Conservation (phyloP, 2,329 filamentous ascomycete genomes). For the Diaporthe sp. region DNA sequence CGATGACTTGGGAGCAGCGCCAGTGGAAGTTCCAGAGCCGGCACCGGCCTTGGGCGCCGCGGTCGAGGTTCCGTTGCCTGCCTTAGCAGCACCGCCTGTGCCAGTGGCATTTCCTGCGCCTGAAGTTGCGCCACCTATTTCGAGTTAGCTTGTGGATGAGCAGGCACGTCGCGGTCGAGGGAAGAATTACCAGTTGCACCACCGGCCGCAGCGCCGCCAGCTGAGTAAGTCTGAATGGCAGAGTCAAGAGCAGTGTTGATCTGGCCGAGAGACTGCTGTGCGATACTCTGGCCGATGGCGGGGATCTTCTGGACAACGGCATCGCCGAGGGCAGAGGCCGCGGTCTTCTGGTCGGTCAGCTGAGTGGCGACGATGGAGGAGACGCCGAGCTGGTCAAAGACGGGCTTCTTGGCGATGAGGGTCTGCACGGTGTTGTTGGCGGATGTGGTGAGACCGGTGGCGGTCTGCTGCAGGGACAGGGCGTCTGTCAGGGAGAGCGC, state of each 20-base stretch:
- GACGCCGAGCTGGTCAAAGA: slow-evolving; percentile 42
- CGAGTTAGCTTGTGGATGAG: not conserved
- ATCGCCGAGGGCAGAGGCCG: slow-evolving; percentile 46
- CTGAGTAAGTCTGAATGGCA: slow-evolving; percentile 37
- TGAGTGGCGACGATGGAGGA: slow-evolving; percentile 39
- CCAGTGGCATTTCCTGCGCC: not conserved
- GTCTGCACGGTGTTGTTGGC: slow-evolving; percentile 39
- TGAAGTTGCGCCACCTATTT: not conserved
- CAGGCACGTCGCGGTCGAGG: not conserved
- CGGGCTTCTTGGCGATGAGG: slow-evolving; percentile 41
- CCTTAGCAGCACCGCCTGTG: not conserved
- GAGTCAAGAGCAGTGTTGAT: slow-evolving; percentile 38
- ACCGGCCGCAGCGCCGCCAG: slow-evolving; percentile 9
- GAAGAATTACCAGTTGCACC: not conserved
- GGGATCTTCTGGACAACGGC: slow-evolving; percentile 43
- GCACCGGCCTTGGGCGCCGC: slow-evolving; percentile 1
- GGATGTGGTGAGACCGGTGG: slow-evolving; percentile 36
- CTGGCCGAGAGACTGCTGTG: slow-evolving; percentile 41
- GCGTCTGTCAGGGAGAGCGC: slow-evolving; percentile 39
- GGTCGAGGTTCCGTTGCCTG: slow-evolving; percentile 14
- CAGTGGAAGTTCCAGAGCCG: not conserved
- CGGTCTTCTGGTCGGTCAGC: slow-evolving; percentile 40
- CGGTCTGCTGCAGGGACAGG: slow-evolving; percentile 36
- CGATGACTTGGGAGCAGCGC: not conserved
- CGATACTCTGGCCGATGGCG: slow-evolving; percentile 42